phyloP scores from a whole-genome alignment of 768 basidiomycete genomes.

The Mycena filopes region DNA sequence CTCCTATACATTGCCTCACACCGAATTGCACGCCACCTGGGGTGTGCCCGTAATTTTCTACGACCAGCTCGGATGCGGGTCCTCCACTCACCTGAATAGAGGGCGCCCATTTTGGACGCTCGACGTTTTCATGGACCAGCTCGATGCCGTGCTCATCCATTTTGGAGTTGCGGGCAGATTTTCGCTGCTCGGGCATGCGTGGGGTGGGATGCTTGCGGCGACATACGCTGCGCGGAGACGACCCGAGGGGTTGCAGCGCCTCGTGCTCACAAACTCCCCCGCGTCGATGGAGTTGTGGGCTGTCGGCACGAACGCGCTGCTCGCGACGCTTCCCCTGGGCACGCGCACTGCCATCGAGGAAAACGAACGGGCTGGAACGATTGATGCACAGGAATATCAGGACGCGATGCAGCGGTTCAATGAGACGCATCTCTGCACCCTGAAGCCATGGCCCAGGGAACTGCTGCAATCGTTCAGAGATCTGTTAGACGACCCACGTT shows the following conservation, averaged over 20 bases:
- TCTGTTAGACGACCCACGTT: slow-evolving; percentile 34
- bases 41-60: slow-evolving; percentile 58
- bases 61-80: slow-evolving; percentile 62
- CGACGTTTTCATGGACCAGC: slow-evolving; percentile 59
- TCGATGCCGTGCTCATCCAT: slow-evolving; percentile 54
- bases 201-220: slow-evolving; percentile 59
- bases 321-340: slow-evolving; percentile 41
- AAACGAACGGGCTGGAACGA: slow-evolving; percentile 43
- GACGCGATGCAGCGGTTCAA: slow-evolving; percentile 42
- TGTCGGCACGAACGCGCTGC: slow-evolving; percentile 37
- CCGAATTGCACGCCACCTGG: slow-evolving; percentile 29
- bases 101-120: slow-evolving; percentile 57
- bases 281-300: slow-evolving; percentile 44
- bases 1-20: slow-evolving; percentile 23
- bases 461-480: slow-evolving; percentile 35
- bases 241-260: slow-evolving; percentile 36
- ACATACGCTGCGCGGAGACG: slow-evolving; percentile 26
- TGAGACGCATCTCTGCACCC: slow-evolving; percentile 40
- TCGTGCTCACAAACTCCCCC: slow-evolving; percentile 46
- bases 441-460: slow-evolving; percentile 44
- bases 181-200: slow-evolving; percentile 59
- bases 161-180: slow-evolving; percentile 53
- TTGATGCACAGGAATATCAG: slow-evolving; percentile 42
- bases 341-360: slow-evolving; percentile 41
- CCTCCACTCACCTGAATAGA: slow-evolving; percentile 59